Base-by-base conservation (phyloP, 129 eudicot genomes). In the Scalesia atractyloides region DNA sequence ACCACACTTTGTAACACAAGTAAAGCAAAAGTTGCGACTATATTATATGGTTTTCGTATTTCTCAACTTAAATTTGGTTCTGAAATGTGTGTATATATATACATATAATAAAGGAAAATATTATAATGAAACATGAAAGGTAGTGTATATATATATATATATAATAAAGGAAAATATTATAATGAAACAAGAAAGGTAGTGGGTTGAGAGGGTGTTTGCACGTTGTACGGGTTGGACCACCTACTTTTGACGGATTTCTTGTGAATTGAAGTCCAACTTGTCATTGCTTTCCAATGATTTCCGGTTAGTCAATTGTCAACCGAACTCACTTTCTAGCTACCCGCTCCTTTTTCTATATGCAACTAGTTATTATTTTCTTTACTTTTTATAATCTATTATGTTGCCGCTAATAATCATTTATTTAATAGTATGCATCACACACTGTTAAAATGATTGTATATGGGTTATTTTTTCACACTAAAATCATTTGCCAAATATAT, bases 141-240 rank as follows among this genome's bases (percentile, higher is more conserved):
- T 7, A 47, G 43, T n/a, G 63, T 36, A 36, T 36, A 37, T 37
- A 5, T 39, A 39, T 39, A 39, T 39, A 7, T 39, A 39, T 39
- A 39, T 39, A 6, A 39, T 39, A 39, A 6, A 39, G 1, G 9
- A 6, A 39, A 0, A 39, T 39, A 7, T 18, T 7, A 56, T 16
- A 16, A 52, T 19, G 26, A 44, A 43, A 44, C 44, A 46, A 37
- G 6, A 11, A 10, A 18, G 44, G 12, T 7, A 47, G 43, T n/a
- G 63, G 62, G 41, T 9, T 65, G 9, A 17, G 9, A 17, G 36
- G 33, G 69, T 6, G 69, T 69, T 68, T 69, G 77, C 77, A 73
- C 77, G 77, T 73, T 73, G 36, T 72, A 13, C 46, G 67, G 49
- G 33, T 60, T 72, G 59, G 76, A 26, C 77, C 60, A 63, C 69